Base-by-base conservation (phyloP, 108 stramenopile genomes). In the Skeletonema potamos region DNA sequence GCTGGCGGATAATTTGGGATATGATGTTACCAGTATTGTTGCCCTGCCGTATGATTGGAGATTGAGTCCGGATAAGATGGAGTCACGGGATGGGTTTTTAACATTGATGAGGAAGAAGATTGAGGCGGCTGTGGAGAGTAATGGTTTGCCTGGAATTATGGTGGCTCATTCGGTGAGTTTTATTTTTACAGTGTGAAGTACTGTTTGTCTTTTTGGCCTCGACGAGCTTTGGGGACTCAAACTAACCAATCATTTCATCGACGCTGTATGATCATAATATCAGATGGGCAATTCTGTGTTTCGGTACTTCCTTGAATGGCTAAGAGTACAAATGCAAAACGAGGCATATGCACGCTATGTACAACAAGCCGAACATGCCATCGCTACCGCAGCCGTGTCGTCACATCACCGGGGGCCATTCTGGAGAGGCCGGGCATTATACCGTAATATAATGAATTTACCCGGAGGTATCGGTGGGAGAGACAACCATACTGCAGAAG, bases 41-140 rank as follows among this genome's bases (percentile, higher is more conserved):
- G 95, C 88, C 6, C 73, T 96, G 44, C 92, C 92, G 6, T 96
- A 91, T 73, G 95, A 96, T 76, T 96, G 95, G 95, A 81, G 95
- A 57, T 74, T 92, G 9, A 70, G 81, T 10, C 88, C 91, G 4
- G 81, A 87, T 64, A 83, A 82, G 28, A 85, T 94, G 87, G 86
- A 94, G 68, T 65, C 36, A 24, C 68, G 92, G n/a, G 92, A 94
- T 71, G 89, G 88, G 18, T 89, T 84, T 58, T 77, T 89, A 36
- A 82, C 82, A 17, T 57, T 77, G 62, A 87, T 67, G 36, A 58
- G 87, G 26, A 51, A 66, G 24, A 77, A 83, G 33, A 87, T 94
- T 27, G 92, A 96, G 69, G 92, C 87, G 6, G 87, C 89, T 12
- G 92, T 93, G 18, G 71, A 83, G 30, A 70, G 74, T 18, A 91